Evolutionary conservation across 495 filamentous ascomycete genomes (phyloP).

Genomic region (Neurospora tetraspora): DNA sequence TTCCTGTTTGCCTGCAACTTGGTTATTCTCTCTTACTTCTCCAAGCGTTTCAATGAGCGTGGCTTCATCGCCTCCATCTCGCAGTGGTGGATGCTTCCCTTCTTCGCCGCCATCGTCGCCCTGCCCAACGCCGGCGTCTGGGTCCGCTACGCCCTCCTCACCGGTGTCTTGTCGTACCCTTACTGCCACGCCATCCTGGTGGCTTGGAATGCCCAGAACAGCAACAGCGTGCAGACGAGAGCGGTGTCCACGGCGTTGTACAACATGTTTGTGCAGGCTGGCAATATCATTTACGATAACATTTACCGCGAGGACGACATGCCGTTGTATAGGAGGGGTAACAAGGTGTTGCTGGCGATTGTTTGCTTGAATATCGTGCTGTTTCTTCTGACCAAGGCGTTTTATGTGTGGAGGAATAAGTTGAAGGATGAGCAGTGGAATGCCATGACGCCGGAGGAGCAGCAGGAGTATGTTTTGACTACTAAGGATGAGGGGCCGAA

Average conservation of each 20-base stretch:
- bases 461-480: slow-evolving; percentile 20
- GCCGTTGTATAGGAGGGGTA: slow-evolving; percentile 43
- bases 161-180: slow-evolving; percentile 46
- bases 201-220: slow-evolving; percentile 50
- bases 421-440: slow-evolving; percentile 25
- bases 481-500: slow-evolving; percentile 22
- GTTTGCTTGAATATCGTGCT: slow-evolving; percentile 28
- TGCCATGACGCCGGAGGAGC: slow-evolving; percentile 27
- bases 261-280: slow-evolving; percentile 37
- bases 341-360: slow-evolving; percentile 37
- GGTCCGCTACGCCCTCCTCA: slow-evolving; percentile 42
- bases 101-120: slow-evolving; percentile 41
- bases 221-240: slow-evolving; percentile 50
- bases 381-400: slow-evolving; percentile 28
- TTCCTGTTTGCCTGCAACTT: slow-evolving; percentile 35
- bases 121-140: slow-evolving; percentile 34
- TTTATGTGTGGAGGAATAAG: slow-evolving; percentile 31
- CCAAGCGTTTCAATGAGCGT: slow-evolving; percentile 43
- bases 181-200: slow-evolving; percentile 55
- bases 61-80: slow-evolving; percentile 40
- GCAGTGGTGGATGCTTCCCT: slow-evolving; percentile 47
- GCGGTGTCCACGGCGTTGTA: slow-evolving; percentile 47
- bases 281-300: slow-evolving; percentile 41
- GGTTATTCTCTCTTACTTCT: slow-evolving; percentile 42
- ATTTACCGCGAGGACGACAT: slow-evolving; percentile 48